phyloP scores from a whole-genome alignment of 2,329 filamentous ascomycete genomes.

The Fusarium oligoseptatum region DNA sequence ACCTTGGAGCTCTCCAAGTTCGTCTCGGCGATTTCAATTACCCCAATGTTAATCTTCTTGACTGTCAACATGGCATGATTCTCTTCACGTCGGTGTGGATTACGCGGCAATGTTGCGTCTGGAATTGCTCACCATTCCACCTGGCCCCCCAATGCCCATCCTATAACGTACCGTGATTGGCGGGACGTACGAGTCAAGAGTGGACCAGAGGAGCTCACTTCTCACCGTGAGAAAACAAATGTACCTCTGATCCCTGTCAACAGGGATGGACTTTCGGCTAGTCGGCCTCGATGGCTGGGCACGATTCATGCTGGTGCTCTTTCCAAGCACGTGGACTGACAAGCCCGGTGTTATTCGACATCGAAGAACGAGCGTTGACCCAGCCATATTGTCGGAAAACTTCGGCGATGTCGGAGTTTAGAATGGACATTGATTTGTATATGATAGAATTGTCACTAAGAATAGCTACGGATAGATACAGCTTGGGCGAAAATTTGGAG shows the following conservation, averaged over 20 bases:
- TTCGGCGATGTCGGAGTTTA: neutral
- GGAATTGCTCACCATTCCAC: neutral
- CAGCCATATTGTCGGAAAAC: neutral
- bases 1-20: neutral
- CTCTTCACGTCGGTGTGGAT: neutral
- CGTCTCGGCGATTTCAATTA: neutral
- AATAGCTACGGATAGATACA: no score
- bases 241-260: neutral
- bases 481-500: no score
- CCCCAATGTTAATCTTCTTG: neutral
- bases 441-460: neutral
- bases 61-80: neutral
- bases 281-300: no score
- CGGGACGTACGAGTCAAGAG: neutral
- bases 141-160: neutral
- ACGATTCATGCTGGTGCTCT: neutral
- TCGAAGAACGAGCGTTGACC: neutral
- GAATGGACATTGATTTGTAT: neutral
- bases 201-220: neutral
- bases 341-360: neutral
- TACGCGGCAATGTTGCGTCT: neutral
- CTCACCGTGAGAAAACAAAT: neutral
- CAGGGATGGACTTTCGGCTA: neutral
- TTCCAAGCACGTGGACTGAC: neutral
- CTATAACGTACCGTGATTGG: neutral